Evolutionary conservation across 352 stramenopile genomes (phyloP), one percentile per base, ranked within the genome.

Genomic region (Phytophthora litchii): DNA sequence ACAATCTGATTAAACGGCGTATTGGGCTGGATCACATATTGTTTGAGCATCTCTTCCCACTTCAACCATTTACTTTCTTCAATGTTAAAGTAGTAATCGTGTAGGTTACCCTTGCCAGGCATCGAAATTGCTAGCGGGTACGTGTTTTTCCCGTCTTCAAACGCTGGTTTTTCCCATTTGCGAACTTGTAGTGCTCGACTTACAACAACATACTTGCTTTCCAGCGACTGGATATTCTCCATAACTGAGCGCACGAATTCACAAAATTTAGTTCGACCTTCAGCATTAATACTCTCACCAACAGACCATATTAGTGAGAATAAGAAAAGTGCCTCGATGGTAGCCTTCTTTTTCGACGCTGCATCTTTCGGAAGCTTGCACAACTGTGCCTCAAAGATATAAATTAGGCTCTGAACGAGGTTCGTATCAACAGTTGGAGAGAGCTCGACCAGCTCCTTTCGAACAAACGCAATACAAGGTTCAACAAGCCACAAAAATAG

Each of bases 291-390:
- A 16, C 73, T 96, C 35, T 87, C 88, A 7, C 91, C 91, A 11
- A 98, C 71, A 2, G 80, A 91, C 94, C 94, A 98, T n/a, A 90
- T 88, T 6, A 98, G 66, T 4, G 83, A 82, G 54, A 98, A 98
- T 19, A 98, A 58, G 46, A 98, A 98, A 3, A 85, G 69, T 14
- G 74, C 83, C 31, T 97, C 89, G 16, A 97, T 72, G 3, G 38
- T 54, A 12, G 68, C 58, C 37, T 84, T 85, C 57, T 86, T 90
- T 61, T 85, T 91, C 17, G 71, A 78, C 0, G 83, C 69, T 1
- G 96, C 72, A 35, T 97, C 80, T 25, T 80, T 81, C 5, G 77
- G 66, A 13, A 92, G 63, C 35, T 91, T 77, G 11, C 88, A 79
- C 10, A 95, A 43, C 61, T 96, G 83, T 1, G 78, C 76, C 38